A percentile compares a stretch with the other conserved stretches of the same genome.
Conservation (phyloP, 352 stramenopile genomes). For the Globisporangium cylindrosporum region DNA sequence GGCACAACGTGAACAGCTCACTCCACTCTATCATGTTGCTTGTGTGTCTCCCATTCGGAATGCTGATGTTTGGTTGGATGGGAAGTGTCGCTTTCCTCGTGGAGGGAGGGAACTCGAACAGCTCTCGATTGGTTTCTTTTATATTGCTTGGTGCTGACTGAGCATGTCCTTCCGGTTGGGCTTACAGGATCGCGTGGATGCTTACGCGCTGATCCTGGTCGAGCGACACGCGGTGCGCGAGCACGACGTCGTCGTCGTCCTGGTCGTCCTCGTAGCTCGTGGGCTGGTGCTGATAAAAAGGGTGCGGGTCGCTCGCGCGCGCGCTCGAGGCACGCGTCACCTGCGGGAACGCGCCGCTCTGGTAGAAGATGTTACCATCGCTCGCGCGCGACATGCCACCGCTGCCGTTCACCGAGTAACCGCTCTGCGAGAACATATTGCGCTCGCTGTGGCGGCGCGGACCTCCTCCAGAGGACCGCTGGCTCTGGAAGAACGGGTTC, state of each 20-base stretch:
- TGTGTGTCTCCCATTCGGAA: background rate
- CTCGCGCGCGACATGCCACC: constrained; percentile 29
- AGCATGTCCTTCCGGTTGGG: background rate
- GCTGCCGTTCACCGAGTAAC: constrained; percentile 20
- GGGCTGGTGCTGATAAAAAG: constrained; percentile 22
- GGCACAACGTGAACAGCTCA: background rate
- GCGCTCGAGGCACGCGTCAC: background rate
- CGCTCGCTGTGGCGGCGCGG: constrained; percentile 28
- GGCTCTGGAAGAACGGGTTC: constrained; percentile 35
- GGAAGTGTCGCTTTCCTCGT: background rate
- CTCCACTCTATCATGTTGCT: background rate
- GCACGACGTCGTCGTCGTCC: constrained; percentile 47
- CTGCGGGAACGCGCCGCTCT: constrained; percentile 17
- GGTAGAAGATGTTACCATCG: constrained; percentile 49
- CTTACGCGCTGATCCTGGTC: constrained; percentile 60
- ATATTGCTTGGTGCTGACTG: background rate
- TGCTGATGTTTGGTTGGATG: background rate
- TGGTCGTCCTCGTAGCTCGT: constrained; percentile 21
- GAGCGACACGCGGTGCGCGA: constrained; percentile 56
- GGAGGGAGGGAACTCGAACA: background rate
- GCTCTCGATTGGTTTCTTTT: background rate
- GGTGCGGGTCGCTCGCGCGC: constrained; percentile 21
- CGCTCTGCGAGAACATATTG: constrained; percentile 19
- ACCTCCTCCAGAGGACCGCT: constrained; percentile 20
- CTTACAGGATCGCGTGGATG: constrained; percentile 63